Percentiles rank a stretch among this genome's conserved stretches.
These are phyloP conservation scores for Xylariaceae sp. DNA, from an alignment of 2,329 filamentous ascomycete genomes.

Conservation along the genomic window DNA sequence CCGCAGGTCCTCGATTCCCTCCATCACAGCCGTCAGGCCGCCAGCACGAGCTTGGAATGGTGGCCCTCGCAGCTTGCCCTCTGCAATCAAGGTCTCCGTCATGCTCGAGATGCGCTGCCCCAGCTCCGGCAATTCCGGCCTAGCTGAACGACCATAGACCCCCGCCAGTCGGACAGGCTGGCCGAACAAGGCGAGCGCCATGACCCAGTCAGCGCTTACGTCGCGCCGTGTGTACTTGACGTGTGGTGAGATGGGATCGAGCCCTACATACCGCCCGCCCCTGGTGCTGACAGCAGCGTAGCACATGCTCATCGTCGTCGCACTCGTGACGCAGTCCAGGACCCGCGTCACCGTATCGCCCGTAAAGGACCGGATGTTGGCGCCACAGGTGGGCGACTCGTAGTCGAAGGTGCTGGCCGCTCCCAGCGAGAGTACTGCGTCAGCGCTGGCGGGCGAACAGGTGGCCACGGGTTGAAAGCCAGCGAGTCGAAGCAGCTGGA, in stretches of 20 bases:
- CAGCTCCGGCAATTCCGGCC: not conserved
- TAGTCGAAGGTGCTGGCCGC: conserved; percentile 48
- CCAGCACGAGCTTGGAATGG: no score
- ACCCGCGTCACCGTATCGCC: conserved; percentile 38
- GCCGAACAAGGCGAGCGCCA: conserved; percentile 5
- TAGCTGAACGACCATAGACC: not conserved
- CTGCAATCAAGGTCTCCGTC: not conserved
- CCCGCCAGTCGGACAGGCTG: conserved; percentile 1
- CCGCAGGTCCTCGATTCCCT: no score
- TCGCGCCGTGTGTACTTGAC: conserved; percentile 3
- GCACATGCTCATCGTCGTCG: conserved; percentile 32
- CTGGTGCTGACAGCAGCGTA: conserved; percentile 30
- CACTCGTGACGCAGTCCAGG: conserved; percentile 45
- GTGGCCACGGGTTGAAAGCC: conserved; percentile 3
- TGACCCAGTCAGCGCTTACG: conserved; percentile 2
- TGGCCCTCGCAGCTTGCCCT: not conserved
- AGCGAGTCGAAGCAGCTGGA: conserved; percentile 4
- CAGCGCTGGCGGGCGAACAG: conserved; percentile 5
- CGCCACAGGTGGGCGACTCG: conserved; percentile 36
- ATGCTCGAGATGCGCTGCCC: not conserved
- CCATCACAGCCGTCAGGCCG: no score
- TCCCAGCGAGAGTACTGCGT: conserved; percentile 33
- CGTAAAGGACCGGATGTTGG: conserved; percentile 42
- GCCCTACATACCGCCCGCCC: conserved; percentile 15
- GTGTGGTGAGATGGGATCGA: conserved; percentile 8